Conservation (phyloP, 2,329 filamentous ascomycete genomes). For the Chrysosporium keratinophilum region DNA sequence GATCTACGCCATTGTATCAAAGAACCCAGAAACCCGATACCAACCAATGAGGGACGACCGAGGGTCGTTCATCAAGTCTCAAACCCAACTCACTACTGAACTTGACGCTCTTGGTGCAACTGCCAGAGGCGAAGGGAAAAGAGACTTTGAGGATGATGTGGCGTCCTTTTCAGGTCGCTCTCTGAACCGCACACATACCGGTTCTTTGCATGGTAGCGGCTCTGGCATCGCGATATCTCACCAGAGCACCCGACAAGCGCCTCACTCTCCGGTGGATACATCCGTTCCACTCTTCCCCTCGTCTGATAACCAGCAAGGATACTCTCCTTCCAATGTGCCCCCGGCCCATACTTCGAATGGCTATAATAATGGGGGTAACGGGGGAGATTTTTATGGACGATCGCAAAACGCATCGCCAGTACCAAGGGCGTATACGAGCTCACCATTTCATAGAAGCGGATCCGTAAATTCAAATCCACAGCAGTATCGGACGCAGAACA, state of each 20-base stretch:
- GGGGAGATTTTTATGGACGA: conserved; percentile 16
- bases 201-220: neutral
- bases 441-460: conserved; percentile 25
- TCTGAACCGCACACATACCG: conserved; percentile 37
- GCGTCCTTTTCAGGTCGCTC: conserved; percentile 54
- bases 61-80: conserved; percentile 94
- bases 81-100: conserved; percentile 75
- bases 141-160: conserved; percentile 60
- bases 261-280: conserved; percentile 41
- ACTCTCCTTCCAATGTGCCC: conserved; percentile 32
- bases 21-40: conserved; percentile 90
- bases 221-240: conserved; percentile 17
- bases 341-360: conserved; percentile 28
- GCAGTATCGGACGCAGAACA: conserved; percentile 41
- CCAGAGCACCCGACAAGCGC: conserved; percentile 27
- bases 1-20: conserved; percentile 69
- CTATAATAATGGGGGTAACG: conserved; percentile 12
- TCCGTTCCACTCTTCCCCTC: conserved; percentile 40
- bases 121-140: conserved; percentile 69
- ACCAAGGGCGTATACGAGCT: conserved; percentile 25
- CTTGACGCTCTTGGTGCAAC: conserved; percentile 82
- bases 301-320: conserved; percentile 20
- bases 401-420: conserved; percentile 26
- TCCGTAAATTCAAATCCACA: conserved; percentile 23
- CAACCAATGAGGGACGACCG: conserved; percentile 95